Base-by-base conservation (phyloP, 2,329 filamentous ascomycete genomes). In the Monosporascus sp. region DNA sequence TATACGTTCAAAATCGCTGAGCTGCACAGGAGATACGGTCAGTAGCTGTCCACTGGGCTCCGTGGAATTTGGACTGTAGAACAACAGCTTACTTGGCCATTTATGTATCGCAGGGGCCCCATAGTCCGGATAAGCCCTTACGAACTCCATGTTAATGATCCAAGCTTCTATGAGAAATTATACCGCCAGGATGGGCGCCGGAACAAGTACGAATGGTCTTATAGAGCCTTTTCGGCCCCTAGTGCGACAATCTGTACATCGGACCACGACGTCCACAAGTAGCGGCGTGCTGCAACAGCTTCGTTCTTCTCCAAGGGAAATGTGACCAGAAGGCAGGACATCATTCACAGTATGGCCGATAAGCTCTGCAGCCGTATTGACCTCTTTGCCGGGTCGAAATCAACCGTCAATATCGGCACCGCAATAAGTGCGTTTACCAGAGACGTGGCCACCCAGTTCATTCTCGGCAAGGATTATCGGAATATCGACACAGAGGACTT, bases 1-100 rank as follows among this genome's bases (percentile, higher is more conserved):
- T 58, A 55, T 37, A 56, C 53, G n/a, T 56, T 56, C 48, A 56
- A 58, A 34, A 51, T 58, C 16, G 48, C 44, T 37, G 44, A 58
- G 26, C 20, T 56, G 22, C 56, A 58, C 34, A 53, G 48, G 19
- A 7, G 48, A 43, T 57, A 55, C 37, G 53, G 56, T 52, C n/a
- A 52, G 49, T n/a, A 50, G 9, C 49, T 26, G 40, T 14, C 22
- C 24, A 40, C 5, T 20, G 7, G 16, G 26, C 22, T 45, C 34
- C 16, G 43, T 51, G 16, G 34, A 22, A 27, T 22, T 36, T 24
- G 38, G 5, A 24, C 22, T 24, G 22, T 5, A 24, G 22, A 3
- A 24, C 27, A 31, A 31, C 5, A 24, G 5, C 22, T 24, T 24
- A 24, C 22, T 24, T 5, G 22, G 22, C 22, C 22, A 24, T 24